A percentile compares a stretch with the other conserved stretches of the same genome.
These are phyloP conservation scores for Pachysandra terminalis DNA, from an alignment of 164 flowering plant genomes.

Conservation along the genomic window DNA sequence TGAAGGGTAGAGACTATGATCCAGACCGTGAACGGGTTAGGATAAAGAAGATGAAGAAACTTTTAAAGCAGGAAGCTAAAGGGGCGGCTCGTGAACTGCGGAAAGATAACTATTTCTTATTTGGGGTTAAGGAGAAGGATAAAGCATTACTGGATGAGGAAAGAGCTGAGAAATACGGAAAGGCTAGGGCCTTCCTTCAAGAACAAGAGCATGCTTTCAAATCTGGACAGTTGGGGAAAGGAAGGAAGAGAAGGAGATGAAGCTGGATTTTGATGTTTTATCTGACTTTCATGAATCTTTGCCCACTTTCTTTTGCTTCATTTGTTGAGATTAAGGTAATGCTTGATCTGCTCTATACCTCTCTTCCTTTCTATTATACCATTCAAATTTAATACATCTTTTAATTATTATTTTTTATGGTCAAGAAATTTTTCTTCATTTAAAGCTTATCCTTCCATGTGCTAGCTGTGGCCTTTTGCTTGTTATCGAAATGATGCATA, in stretches of 20 bases:
- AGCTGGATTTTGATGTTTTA: neutral
- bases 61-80: constrained; percentile 54
- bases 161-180: constrained; percentile 64
- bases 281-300: neutral
- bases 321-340: neutral
- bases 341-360: neutral
- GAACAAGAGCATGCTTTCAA: constrained; percentile 94
- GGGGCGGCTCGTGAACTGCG: constrained; percentile 86
- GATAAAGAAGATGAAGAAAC: constrained; percentile 66
- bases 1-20: constrained; percentile 98
- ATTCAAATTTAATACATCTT: too few species aligned
- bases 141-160: constrained; percentile 52
- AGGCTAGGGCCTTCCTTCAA: constrained; percentile 73
- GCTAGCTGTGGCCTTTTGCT: too few species aligned
- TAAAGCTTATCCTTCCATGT: too few species aligned
- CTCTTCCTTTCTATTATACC: neutral
- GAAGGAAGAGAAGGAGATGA: constrained; percentile 67
- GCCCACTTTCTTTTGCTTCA: neutral
- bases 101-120: constrained; percentile 77
- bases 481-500: too few species aligned
- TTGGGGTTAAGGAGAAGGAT: constrained; percentile 56
- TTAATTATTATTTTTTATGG: too few species aligned
- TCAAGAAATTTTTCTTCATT: too few species aligned
- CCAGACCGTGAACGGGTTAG: constrained; percentile 86
- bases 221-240: constrained; percentile 90